Evolutionary conservation across 768 basidiomycete genomes (phyloP), one percentile per base, ranked within the genome.

Genomic region (Coprinopsis strossmayeri): DNA sequence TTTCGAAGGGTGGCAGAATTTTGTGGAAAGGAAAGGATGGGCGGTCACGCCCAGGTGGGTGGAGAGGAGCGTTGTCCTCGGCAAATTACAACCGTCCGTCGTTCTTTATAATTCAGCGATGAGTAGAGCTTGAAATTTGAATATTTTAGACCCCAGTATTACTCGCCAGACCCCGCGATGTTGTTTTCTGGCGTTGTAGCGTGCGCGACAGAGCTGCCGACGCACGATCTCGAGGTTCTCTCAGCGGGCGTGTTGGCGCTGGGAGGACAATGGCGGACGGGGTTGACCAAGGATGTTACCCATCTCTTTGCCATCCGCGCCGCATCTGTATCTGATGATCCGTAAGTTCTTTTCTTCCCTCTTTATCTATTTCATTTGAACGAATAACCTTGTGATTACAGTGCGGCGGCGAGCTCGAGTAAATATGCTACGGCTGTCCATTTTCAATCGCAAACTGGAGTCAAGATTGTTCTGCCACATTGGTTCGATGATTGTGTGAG

Each of bases 401-500:
- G n/a, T n/a, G n/a, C 15, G 9, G 30, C 30, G 15, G 30, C 9
- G 9, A 32, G 9, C 15, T 32, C 79, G 3, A 62, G 69, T 24
- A 82, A 81, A 60, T 82, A 78, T 49, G 56, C 61, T 7, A 71
- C 69, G 1, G 76, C 75, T 3, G 67, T 84, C 54, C 78, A 84
- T 53, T 82, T 76, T 62, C 74, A 79, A 44, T 63, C 75, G 2
- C 66, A 74, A 41, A 82, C 81, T 0, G 65, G 70, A 7, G 76
- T 93, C 57, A 78, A 74, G 43, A 69, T 91, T 9, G 59, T 96
- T n/a, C 73, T 91, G 0, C 93, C 92, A 0, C 89, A 93, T 53
- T 96, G 93, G 92, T 93, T 93, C 51, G 88, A 93, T 56, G 90
- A 92, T 55, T 74, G 75, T 2, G 73, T 87, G 20, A 71, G 78